Percentiles rank a stretch among this genome's conserved stretches.
Conservation (phyloP, 208 protist genomes). For the Trypanosoma melophagium region DNA sequence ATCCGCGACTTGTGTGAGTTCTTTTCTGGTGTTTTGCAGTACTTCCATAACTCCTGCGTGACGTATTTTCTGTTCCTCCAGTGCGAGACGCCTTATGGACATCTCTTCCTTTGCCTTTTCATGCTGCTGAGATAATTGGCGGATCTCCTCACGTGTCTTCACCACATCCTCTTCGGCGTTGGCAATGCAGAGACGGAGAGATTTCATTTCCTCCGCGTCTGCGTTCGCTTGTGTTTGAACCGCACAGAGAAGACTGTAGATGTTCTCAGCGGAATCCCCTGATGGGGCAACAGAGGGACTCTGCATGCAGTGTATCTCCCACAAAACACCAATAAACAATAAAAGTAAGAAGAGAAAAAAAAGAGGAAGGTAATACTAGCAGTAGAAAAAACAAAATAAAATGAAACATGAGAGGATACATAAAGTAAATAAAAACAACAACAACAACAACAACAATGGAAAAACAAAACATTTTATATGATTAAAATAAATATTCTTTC, state of each 20-base stretch:
- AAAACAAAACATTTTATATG: background rate
- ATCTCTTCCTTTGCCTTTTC: constrained; percentile 2
- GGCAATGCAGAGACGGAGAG: constrained; percentile 17
- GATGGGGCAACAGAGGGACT: constrained; percentile 1
- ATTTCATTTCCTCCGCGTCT: constrained; percentile 29
- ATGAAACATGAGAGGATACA: background rate
- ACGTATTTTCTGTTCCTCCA: constrained; percentile 14
- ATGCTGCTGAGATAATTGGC: background rate
- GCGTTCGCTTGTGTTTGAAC: constrained; percentile 27
- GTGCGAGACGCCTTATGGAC: background rate
- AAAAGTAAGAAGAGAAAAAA: constrained; percentile 10
- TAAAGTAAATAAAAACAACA: background rate
- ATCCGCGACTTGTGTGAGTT: background rate
- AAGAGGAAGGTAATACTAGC: background rate
- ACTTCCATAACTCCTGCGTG: constrained; percentile 18
- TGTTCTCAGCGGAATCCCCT: constrained; percentile 23
- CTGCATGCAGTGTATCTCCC: background rate
- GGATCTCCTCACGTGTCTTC: background rate
- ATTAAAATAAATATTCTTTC: background rate
- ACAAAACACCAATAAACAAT: constrained; percentile 9
- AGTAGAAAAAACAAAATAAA: background rate
- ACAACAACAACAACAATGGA: background rate
- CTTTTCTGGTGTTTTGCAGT: background rate
- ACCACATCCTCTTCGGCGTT: constrained; percentile 2
- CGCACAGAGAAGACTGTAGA: constrained; percentile 31